These are phyloP conservation scores for Aspergillus conjunctus DNA, from an alignment of 495 filamentous ascomycete species.

Conservation along the genomic window DNA sequence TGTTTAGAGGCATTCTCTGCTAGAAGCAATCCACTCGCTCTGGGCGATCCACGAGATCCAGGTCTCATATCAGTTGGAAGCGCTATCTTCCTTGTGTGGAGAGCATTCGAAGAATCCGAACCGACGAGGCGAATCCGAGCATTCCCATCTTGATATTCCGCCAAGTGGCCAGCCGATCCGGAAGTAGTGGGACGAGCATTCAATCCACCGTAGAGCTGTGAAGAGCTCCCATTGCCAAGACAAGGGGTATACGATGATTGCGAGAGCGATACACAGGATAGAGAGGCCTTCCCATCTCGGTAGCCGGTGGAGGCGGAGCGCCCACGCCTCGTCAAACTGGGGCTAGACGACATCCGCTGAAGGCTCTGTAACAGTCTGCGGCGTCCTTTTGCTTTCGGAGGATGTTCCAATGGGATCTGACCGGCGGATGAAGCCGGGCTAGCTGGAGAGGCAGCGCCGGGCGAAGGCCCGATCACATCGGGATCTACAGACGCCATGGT, in stretches of 20 bases:
- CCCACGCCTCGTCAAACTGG: constrained; percentile 66
- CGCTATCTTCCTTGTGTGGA: constrained; percentile 49
- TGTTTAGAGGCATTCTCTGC: constrained; percentile 28
- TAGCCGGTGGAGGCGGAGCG: constrained; percentile 60
- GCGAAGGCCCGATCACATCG: constrained; percentile 31
- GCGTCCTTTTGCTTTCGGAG: constrained; percentile 69
- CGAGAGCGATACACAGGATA: constrained; percentile 85
- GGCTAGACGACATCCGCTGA: constrained; percentile 86
- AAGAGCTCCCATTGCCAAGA: constrained; percentile 55
- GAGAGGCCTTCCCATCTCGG: constrained; percentile 68
- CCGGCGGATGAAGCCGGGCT: constrained; percentile 36
- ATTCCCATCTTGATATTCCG: constrained; percentile 41
- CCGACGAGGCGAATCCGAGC: constrained; percentile 55
- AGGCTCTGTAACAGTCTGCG: constrained; percentile 76
- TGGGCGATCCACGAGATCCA: constrained; percentile 41
- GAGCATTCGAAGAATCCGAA: constrained; percentile 34
- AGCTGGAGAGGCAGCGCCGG: constrained; percentile 30
- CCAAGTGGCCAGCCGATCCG: constrained; percentile 52
- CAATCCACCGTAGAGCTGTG: constrained; percentile 61
- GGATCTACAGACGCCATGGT: constrained; percentile 38
- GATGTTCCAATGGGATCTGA: constrained; percentile 52
- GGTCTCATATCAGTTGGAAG: constrained; percentile 67
- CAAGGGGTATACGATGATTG: constrained; percentile 60
- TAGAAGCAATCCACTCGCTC: constrained; percentile 38
- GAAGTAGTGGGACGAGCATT: constrained; percentile 61